These are phyloP conservation scores for Colletotrichum chlorophyti DNA, from an alignment of 2,329 filamentous ascomycete genomes.

Conservation along the genomic window DNA sequence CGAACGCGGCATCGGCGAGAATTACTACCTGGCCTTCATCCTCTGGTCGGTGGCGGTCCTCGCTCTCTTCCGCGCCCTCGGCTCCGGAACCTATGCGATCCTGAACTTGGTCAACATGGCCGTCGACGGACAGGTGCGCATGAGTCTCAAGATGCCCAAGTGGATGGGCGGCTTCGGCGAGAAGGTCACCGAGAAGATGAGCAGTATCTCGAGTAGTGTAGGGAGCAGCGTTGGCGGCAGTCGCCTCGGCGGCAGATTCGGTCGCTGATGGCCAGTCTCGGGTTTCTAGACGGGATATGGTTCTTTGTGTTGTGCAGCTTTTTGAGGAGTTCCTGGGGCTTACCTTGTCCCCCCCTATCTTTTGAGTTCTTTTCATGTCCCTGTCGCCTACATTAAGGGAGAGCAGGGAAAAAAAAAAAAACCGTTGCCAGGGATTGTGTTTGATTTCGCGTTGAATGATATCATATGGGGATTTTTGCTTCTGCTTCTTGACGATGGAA, in stretches of 20 bases:
- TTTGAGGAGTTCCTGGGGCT: conserved; percentile 14
- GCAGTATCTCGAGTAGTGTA: conserved; percentile 54
- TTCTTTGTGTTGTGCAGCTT: no score
- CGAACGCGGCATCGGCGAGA: conserved; percentile 73
- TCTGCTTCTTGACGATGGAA: background rate
- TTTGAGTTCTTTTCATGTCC: background rate
- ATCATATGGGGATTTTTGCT: background rate
- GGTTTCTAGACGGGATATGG: background rate
- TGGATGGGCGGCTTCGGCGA: conserved; percentile 56
- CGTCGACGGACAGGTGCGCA: conserved; percentile 80
- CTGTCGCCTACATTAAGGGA: background rate
- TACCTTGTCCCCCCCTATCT: no score
- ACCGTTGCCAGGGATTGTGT: background rate
- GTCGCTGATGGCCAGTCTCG: background rate
- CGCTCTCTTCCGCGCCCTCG: conserved; percentile 87
- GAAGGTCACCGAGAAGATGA: conserved; percentile 55
- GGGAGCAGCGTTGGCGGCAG: conserved; percentile 34
- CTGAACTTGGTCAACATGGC: conserved; percentile 85
- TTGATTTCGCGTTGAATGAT: background rate
- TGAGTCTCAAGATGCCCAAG: conserved; percentile 61
- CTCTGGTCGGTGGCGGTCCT: conserved; percentile 89
- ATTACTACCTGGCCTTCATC: conserved; percentile 92
- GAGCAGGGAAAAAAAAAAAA: background rate
- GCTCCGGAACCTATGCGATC: conserved; percentile 80
- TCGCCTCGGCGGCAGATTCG: conserved; percentile 16